These are phyloP conservation scores for Hansenula sp. DNA, from an alignment of 1,139 yeast species.

Conservation along the genomic window DNA sequence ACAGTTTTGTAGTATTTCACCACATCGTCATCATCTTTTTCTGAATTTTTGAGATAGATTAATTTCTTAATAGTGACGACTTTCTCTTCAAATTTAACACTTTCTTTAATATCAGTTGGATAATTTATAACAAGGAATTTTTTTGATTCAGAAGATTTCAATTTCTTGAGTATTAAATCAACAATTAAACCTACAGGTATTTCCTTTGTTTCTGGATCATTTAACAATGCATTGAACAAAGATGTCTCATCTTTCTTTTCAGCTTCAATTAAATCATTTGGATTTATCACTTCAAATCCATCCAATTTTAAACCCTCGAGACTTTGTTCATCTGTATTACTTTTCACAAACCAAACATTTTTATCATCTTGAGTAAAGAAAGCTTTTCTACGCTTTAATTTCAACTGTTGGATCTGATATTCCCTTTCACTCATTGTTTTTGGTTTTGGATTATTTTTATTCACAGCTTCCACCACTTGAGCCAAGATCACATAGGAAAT, in stretches of 20 bases:
- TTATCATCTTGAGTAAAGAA: conserved; percentile 18
- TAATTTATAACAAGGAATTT: conserved; percentile 45
- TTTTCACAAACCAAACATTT: conserved; percentile 15
- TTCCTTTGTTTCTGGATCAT: conserved; percentile 25
- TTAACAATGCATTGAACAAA: conserved; percentile 34
- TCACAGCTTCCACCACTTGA: conserved; percentile 48
- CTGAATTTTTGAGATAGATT: conserved; percentile 24
- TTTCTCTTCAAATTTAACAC: conserved; percentile 36
- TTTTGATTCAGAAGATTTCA: conserved; percentile 33
- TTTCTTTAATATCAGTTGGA: conserved; percentile 55
- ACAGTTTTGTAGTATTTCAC: conserved; percentile 56
- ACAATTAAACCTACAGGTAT: conserved; percentile 54
- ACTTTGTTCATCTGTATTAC: not conserved
- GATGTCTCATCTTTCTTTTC: conserved; percentile 24
- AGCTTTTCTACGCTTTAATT: conserved; percentile 19
- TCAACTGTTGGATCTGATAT: conserved; percentile 20
- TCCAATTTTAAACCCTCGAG: not conserved
- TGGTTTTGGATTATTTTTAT: conserved; percentile 38
- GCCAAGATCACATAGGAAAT: conserved; percentile 50
- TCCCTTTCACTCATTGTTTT: conserved; percentile 21
- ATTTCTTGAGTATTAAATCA: conserved; percentile 46
- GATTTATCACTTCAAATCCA: conserved; percentile 16
- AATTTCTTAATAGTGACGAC: conserved; percentile 36
- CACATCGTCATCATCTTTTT: conserved; percentile 27
- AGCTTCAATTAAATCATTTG: conserved; percentile 11